These are phyloP conservation scores for Metschnikowia baotianmanensis DNA, from an alignment of 805 yeast species.

Conservation along the genomic window DNA sequence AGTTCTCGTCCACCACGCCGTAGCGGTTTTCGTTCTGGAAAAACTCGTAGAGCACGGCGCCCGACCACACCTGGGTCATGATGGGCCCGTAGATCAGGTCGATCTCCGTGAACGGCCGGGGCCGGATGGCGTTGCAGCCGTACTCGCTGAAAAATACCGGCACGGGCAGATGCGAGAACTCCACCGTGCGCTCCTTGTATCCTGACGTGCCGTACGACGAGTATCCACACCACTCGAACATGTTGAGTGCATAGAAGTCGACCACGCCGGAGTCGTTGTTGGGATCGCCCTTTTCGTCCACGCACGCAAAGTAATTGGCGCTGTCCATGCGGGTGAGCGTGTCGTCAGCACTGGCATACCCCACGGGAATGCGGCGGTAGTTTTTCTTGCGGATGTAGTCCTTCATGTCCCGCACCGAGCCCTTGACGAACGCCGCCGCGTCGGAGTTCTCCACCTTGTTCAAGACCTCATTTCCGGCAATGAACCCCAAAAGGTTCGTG, in stretches of 20 bases:
- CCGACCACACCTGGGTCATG: slow-evolving; percentile 39
- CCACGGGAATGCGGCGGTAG: slow-evolving; percentile 39
- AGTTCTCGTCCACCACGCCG: slow-evolving; percentile 33
- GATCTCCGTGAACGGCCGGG: slow-evolving; percentile 40
- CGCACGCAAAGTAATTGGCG: slow-evolving; percentile 33
- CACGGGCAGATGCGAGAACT: slow-evolving; percentile 29
- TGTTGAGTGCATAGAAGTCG: slow-evolving; percentile 37
- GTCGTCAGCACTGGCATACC: slow-evolving; percentile 41
- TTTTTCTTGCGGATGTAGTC: slow-evolving; percentile 25
- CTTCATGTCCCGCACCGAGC: slow-evolving; percentile 35
- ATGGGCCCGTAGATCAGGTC: slow-evolving; percentile 32
- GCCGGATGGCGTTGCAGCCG: slow-evolving; percentile 36
- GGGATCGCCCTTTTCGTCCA: slow-evolving; percentile 3
- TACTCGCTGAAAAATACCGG: slow-evolving; percentile 41
- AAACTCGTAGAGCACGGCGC: slow-evolving; percentile 38
- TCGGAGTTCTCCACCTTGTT: slow-evolving; percentile 26
- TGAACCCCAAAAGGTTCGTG: slow-evolving; percentile 36
- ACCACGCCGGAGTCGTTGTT: slow-evolving; percentile 13
- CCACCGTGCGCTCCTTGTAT: slow-evolving; percentile 33
- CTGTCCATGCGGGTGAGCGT: slow-evolving; percentile 26
- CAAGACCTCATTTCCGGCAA: slow-evolving; percentile 43
- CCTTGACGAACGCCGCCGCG: slow-evolving; percentile 36
- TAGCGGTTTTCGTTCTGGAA: slow-evolving; percentile 35
- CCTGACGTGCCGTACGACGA: slow-evolving; percentile 37
- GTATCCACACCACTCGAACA: slow-evolving; percentile 45